Conservation (phyloP, 2,329 filamentous ascomycete genomes). For the Phyllosticta citribraziliensis region DNA sequence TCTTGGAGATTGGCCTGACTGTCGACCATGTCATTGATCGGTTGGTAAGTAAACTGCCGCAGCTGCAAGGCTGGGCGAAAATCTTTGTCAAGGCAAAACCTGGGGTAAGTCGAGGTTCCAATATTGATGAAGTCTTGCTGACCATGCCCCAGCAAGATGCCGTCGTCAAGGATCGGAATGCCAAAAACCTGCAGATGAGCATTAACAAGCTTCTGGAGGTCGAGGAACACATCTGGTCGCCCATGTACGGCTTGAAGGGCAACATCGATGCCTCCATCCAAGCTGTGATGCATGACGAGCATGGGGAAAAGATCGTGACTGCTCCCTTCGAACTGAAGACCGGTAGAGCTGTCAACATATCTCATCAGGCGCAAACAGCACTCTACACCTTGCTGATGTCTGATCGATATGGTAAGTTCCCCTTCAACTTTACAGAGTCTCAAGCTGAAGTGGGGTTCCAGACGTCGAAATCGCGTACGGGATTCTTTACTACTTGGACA, state of each 20-base stretch:
- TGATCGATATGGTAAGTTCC: slow-evolving; percentile 63
- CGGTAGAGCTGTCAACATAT: slow-evolving; percentile 65
- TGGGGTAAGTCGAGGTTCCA: slow-evolving; percentile 41
- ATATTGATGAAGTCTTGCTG: slow-evolving; percentile 14
- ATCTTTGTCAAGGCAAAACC: slow-evolving; percentile 67
- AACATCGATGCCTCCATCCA: slow-evolving; percentile 97
- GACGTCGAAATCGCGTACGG: slow-evolving; percentile 86
- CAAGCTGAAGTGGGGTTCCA: slow-evolving; percentile 20
- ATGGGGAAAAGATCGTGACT: slow-evolving; percentile 59
- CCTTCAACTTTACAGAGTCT: too few species aligned
- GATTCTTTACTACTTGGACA: slow-evolving; percentile 91
- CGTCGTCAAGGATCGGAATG: slow-evolving; percentile 68
- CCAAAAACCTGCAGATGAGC: slow-evolving; percentile 66
- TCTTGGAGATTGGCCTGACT: slow-evolving; percentile 78
- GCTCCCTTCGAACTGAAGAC: slow-evolving; percentile 96
- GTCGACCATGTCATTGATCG: slow-evolving; percentile 66
- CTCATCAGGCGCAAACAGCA: slow-evolving; percentile 86
- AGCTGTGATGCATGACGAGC: slow-evolving; percentile 64
- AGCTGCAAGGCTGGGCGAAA: slow-evolving; percentile 73
- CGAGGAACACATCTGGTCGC: slow-evolving; percentile 97
- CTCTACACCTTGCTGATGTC: slow-evolving; percentile 88
- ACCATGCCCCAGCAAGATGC: slow-evolving; percentile 49
- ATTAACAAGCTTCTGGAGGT: slow-evolving; percentile 92
- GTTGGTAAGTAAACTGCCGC: slow-evolving; percentile 70
- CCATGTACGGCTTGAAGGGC: slow-evolving; percentile 92